These are phyloP conservation scores for Fusarium temperatum DNA, from an alignment of 2,329 filamentous ascomycete species.

Conservation along the genomic window DNA sequence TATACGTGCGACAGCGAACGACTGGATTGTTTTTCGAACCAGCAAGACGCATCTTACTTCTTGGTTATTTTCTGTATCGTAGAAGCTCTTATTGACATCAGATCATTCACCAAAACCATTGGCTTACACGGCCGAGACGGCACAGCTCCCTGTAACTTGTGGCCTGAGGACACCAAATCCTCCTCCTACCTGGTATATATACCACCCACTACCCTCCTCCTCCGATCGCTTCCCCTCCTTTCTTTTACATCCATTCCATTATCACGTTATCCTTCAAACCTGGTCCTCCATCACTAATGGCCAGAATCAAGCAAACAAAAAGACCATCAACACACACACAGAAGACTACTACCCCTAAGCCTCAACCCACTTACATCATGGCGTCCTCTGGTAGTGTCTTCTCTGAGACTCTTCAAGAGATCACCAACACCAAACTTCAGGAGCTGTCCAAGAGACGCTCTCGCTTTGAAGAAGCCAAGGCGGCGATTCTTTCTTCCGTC, in stretches of 20 bases:
- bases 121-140: constrained; percentile 4
- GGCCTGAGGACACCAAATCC: constrained; percentile 36
- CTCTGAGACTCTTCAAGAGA: constrained; percentile 54
- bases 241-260: neutral
- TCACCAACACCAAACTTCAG: constrained; percentile 55
- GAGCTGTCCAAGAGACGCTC: constrained; percentile 53
- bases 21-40: rapidly evolving
- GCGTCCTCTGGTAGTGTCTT: constrained; percentile 49
- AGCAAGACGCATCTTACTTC: rapidly evolving
- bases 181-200: constrained; percentile 23
- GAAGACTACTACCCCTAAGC: neutral
- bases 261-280: neutral
- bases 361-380: constrained; percentile 31
- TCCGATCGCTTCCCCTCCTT: neutral
- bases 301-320: neutral
- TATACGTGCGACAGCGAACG: rapidly evolving
- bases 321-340: neutral
- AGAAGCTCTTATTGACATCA: neutral
- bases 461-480: constrained; percentile 49
- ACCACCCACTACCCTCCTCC: neutral
- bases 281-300: neutral
- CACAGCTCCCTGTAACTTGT: neutral
- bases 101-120: neutral
- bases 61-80: rapidly evolving
- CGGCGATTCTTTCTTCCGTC: constrained; percentile 43